Evolutionary conservation across 2,329 filamentous ascomycete species (phyloP).

Genomic region (Westerdykella sp.): DNA sequence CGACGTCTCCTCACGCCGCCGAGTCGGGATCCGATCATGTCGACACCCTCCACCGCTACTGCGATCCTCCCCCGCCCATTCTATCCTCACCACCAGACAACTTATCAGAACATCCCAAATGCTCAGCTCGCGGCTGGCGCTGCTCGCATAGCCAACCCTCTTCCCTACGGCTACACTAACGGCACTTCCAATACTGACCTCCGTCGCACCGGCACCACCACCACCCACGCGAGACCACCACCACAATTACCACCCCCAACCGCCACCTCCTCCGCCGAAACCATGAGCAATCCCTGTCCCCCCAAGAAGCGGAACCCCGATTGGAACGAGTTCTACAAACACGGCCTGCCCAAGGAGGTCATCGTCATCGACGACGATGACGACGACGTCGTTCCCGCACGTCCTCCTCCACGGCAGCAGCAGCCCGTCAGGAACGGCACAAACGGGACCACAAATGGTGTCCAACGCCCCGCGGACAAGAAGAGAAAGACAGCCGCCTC

Average conservation of each 20-base stretch:
- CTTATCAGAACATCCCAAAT: constrained; percentile 34
- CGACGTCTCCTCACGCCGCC: constrained; percentile 22
- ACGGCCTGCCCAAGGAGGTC: constrained; percentile 45
- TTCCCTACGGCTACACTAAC: constrained; percentile 37
- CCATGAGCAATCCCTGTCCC: constrained; percentile 14
- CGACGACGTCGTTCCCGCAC: constrained; percentile 21
- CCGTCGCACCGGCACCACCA: constrained; percentile 27
- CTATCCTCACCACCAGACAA: constrained; percentile 37
- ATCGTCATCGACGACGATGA: constrained; percentile 50
- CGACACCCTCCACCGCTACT: constrained; percentile 41
- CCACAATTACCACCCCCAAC: constrained; percentile 29
- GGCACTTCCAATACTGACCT: constrained; percentile 32
- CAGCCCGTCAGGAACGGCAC: constrained; percentile 14
- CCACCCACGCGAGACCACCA: constrained; percentile 25
- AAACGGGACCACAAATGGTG: constrained; percentile 39
- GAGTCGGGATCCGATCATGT: constrained; percentile 30
- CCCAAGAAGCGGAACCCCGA: constrained; percentile 29
- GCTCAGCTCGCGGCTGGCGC: constrained; percentile 28
- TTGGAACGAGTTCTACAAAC: constrained; percentile 41
- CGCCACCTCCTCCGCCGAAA: constrained; percentile 19
- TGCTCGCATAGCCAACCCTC: constrained; percentile 30
- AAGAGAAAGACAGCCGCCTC: constrained; percentile 63
- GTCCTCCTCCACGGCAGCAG: constrained; percentile 17
- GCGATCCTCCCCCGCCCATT: constrained; percentile 38
- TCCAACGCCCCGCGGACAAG: constrained; percentile 57